Evolutionary conservation across 78 protist species (phyloP), one percentile per base, ranked within the genome.

Genomic region (Speleostelium caveatum): DNA sequence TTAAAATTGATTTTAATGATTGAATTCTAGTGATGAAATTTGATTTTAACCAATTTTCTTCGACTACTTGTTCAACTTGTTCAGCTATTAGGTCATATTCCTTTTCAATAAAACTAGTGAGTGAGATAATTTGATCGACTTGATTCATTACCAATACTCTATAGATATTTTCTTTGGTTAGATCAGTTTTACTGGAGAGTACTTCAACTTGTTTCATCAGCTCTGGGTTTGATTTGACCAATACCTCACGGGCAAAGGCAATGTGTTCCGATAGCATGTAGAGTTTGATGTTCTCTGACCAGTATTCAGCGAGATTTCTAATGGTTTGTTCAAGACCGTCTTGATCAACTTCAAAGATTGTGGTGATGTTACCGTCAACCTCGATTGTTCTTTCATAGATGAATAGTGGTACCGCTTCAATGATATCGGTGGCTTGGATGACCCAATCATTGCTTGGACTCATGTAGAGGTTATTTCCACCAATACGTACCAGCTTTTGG

Each of bases 341-440:
- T 62, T 87, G 94, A 49, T 87, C 94, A 3, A 87, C 94, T 39
- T 87, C 89, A 38, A 87, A 87, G 0, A 77, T 45, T 0, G 94
- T 87, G 22, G 59, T 53, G 5, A 16, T 6, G 28, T 77, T 38
- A 10, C 87, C 77, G 65, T 65, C 76, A 30, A 59, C 56, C 6
- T 75, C 86, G 14, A 60, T 39, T 14, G 76, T 63, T 14, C 77
- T 14, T 30, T 87, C 94, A 72, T 87, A 87, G 63, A 87, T 87
- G 22, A 87, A 87, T 30, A 87, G 36, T n/a, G 94, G 94, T 3
- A 87, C 85, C 0, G 94, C 94, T 19, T 87, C 94, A 38, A 87
- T 76, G 42, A 87, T 22, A 51, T 87, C 94, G n/a, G 94, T 87
- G 1, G 78, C 59, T 14, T 87, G 89, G 28, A 38, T 73, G 14